Evolutionary conservation across 495 filamentous ascomycete genomes (phyloP).

Genomic region (Xylaria nigripes): DNA sequence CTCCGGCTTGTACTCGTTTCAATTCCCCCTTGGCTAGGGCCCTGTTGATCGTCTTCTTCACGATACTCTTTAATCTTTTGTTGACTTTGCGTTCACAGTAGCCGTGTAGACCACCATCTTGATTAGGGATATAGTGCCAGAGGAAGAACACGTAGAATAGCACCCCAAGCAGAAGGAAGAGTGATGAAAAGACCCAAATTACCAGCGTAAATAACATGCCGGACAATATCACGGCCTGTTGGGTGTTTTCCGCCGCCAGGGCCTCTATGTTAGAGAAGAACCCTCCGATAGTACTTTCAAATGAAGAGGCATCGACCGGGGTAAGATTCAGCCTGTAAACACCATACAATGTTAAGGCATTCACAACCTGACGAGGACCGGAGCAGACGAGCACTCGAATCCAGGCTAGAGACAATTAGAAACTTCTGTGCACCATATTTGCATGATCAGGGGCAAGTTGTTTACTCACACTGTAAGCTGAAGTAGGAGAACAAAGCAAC

Average conservation of each 20-base stretch:
- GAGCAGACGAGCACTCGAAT: constrained; percentile 80
- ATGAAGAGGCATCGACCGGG: constrained; percentile 41
- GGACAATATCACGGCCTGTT: constrained; percentile 71
- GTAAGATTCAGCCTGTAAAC: constrained; percentile 57
- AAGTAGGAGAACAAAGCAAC: constrained; percentile 91
- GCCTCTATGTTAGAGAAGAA: constrained; percentile 71
- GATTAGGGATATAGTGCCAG: constrained; percentile 75
- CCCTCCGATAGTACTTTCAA: constrained; percentile 47
- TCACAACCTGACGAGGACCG: constrained; percentile 83
- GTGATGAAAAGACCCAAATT: constrained; percentile 75
- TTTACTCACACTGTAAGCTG: constrained; percentile 70
- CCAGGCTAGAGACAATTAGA: constrained; percentile 48
- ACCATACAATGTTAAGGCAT: constrained; percentile 77
- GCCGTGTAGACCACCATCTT: constrained; percentile 66
- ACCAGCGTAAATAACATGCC: constrained; percentile 88
- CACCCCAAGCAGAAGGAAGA: constrained; percentile 63
- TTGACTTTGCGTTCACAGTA: constrained; percentile 91
- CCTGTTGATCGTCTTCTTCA: constrained; percentile 73
- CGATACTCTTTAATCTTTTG: constrained; percentile 68
- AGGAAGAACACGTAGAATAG: constrained; percentile 80
- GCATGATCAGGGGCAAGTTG: neutral
- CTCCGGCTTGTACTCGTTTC: constrained; percentile 48
- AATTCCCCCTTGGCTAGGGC: constrained; percentile 67
- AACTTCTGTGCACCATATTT: constrained; percentile 18
- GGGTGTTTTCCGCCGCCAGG: constrained; percentile 59